Evolutionary conservation across 2,329 filamentous ascomycete genomes (phyloP).

Genomic region (Cercospora zeae-maydis): DNA sequence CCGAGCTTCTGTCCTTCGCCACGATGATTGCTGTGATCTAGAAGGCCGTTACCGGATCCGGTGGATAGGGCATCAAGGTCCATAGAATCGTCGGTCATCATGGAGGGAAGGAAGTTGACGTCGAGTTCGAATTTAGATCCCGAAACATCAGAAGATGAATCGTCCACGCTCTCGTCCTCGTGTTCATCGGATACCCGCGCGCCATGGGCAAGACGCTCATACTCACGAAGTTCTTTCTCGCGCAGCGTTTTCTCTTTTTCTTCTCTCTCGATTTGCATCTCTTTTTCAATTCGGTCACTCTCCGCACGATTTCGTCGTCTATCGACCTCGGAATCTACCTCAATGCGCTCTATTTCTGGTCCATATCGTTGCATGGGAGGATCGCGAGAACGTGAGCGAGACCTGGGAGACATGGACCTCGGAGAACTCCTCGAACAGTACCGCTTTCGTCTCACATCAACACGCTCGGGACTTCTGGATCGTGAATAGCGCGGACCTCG

Average conservation of each 20-base stretch:
- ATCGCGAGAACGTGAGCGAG: neutral
- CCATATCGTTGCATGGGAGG: neutral
- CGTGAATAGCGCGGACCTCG: neutral
- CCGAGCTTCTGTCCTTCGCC: neutral
- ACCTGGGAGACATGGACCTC: neutral
- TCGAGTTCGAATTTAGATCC: neutral
- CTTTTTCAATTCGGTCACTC: neutral
- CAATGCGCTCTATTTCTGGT: neutral
- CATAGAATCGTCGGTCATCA: neutral
- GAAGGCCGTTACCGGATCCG: neutral
- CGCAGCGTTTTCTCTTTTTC: neutral
- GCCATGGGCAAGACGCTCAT: neutral
- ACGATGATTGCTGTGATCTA: neutral
- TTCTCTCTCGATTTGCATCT: neutral
- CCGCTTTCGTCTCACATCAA: neutral
- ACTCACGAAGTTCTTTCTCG: neutral
- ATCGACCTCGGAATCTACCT: neutral
- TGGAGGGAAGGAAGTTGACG: conserved; percentile 3
- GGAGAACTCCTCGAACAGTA: neutral
- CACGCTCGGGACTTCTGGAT: neutral
- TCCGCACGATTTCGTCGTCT: neutral
- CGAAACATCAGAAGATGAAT: neutral
- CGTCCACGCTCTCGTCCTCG: neutral
- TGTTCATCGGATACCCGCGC: neutral
- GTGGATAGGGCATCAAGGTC: neutral